Evolutionary conservation across 768 basidiomycete genomes (phyloP), one percentile per base, ranked within the genome.

Genomic region (Phaeolepiota aurea): DNA sequence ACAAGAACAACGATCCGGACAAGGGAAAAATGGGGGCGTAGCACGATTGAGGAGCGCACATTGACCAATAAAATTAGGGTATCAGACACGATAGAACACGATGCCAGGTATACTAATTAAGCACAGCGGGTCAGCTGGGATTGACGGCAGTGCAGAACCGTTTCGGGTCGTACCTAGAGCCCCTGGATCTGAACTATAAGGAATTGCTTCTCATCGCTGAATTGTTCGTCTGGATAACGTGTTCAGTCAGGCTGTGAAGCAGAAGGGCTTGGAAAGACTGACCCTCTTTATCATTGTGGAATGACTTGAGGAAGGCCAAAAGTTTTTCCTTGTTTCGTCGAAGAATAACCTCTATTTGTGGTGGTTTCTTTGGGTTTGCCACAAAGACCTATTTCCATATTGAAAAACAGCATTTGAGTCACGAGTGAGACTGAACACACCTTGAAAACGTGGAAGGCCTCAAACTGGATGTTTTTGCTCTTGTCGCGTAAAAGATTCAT

Each of bases 361-460:
- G 81, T 3, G 96, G 94, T 58, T 99, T 99, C 79, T 96, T 96
- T 20, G 96, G 96, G 58, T 99, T 99, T 25, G 96, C 96, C 30
- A 99, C 96, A 53, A 99, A 99, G 11, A 99, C 89, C 90, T 63
- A n/a, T n/a, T n/a, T n/a, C n/a, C n/a, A n/a, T n/a, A n/a, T n/a
- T n/a, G 33, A 35, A 12, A n/a, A 11, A 31, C 22, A 15, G 5
- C 37, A 36, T n/a, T 28, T n/a, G 25, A 28, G n/a, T 28, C 7
- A 7, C 25, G 25, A 28, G 7, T n/a, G 25, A 7, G 7, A 28
- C n/a, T 7, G 7, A 7, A 48, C 75, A n/a, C 40, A 91, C 94
- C 79, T 98, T 99, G 77, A 99, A 99, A 28, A 99, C 96, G 54
- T 99, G 96, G 65, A 99, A 99, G 2, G 96, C 94, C 59, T 99